These are phyloP conservation scores for Penicillium malachiteum DNA, from an alignment of 495 filamentous ascomycete species.

Conservation along the genomic window DNA sequence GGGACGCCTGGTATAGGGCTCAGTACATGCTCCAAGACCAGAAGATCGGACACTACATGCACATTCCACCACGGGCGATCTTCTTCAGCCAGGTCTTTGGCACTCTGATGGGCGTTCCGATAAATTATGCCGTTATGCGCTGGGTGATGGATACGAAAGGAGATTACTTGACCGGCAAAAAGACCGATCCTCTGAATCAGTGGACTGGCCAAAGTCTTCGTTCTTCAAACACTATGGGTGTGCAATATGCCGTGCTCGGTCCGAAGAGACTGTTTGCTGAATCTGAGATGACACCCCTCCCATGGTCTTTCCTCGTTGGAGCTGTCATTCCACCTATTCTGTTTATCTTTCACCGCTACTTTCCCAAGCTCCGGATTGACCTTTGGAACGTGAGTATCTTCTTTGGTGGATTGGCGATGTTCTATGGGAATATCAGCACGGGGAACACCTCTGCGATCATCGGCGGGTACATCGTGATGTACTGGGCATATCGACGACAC, in stretches of 20 bases:
- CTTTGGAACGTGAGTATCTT: slow-evolving; percentile 60
- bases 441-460: slow-evolving; percentile 56
- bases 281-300: slow-evolving; percentile 49
- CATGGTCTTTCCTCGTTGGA: slow-evolving; percentile 56
- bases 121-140: slow-evolving; percentile 46
- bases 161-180: slow-evolving; percentile 50
- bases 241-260: slow-evolving; percentile 57
- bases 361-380: slow-evolving; percentile 51
- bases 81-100: slow-evolving; percentile 46
- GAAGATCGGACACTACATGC: slow-evolving; percentile 50
- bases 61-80: slow-evolving; percentile 42
- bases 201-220: slow-evolving; percentile 54
- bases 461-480: slow-evolving; percentile 58
- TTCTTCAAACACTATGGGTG: slow-evolving; percentile 44
- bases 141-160: slow-evolving; percentile 50
- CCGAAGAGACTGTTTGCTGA: slow-evolving; percentile 52
- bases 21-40: slow-evolving; percentile 51
- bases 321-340: slow-evolving; percentile 47
- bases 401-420: slow-evolving; percentile 34
- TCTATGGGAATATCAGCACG: slow-evolving; percentile 46
- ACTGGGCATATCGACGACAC: slow-evolving; percentile 47
- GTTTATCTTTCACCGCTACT: slow-evolving; percentile 46
- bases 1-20: slow-evolving; percentile 52
- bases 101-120: slow-evolving; percentile 41
- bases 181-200: slow-evolving; percentile 52